Conservation (phyloP, 176 grass and related monocot genomes). For the Paspalum notatum region DNA sequence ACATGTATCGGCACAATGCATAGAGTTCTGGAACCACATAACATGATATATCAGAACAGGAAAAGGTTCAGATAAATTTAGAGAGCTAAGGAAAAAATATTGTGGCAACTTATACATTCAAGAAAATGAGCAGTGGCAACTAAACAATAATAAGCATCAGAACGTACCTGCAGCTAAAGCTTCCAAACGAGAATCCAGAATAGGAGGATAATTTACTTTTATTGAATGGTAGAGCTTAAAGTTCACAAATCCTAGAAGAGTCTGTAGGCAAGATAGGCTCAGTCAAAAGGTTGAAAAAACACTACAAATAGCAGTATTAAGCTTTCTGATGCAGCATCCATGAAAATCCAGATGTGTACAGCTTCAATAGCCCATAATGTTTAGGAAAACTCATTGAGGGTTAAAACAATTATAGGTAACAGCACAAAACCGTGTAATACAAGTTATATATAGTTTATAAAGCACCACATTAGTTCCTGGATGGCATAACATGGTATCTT, state of each 20-base stretch:
- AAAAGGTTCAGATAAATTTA: not conserved
- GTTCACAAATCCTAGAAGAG: constrained; percentile 93
- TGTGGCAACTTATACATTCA: not conserved
- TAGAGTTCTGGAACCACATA: constrained; percentile 72
- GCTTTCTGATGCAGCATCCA: not conserved
- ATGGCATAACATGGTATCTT: not conserved
- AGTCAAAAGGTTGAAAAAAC: constrained; percentile 44
- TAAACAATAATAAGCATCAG: constrained; percentile 14
- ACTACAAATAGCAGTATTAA: not conserved
- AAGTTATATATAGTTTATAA: not conserved
- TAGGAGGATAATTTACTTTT: constrained; percentile 96
- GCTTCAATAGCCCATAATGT: not conserved
- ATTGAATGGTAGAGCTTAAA: constrained; percentile 99
- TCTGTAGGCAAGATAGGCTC: constrained; percentile 55
- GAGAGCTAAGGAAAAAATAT: not conserved
- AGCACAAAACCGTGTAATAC: not conserved
- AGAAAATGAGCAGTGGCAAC: not conserved
- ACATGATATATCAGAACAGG: constrained; percentile 29
- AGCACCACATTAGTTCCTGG: not conserved
- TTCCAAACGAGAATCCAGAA: constrained; percentile 85
- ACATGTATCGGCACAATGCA: constrained; percentile 83
- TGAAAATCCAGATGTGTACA: not conserved
- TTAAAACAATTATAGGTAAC: not conserved
- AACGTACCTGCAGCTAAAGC: constrained; percentile 86
- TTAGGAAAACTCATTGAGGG: not conserved